Evolutionary conservation across 2,329 filamentous ascomycete genomes (phyloP).

Genomic region (Verticillium nonalfalfae): DNA sequence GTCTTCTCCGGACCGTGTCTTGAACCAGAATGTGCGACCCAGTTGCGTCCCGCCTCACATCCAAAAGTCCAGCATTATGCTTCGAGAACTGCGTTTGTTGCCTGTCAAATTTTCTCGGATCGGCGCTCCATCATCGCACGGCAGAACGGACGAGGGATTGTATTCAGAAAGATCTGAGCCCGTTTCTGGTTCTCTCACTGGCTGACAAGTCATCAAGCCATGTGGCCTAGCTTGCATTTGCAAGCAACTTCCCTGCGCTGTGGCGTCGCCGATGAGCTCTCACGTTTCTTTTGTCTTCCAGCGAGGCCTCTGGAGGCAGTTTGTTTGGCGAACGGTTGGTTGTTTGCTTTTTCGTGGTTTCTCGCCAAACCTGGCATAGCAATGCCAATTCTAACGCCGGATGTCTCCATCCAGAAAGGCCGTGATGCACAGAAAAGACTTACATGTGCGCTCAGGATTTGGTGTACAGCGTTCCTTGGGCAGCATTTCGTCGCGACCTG

Average conservation of each 20-base stretch:
- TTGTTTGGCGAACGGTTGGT: background rate
- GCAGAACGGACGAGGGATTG: background rate
- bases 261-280: background rate
- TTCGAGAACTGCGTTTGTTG: background rate
- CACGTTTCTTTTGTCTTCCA: background rate
- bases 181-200: background rate
- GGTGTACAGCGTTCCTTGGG: background rate
- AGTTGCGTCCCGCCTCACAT: too few species aligned
- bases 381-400: background rate
- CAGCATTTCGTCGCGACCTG: background rate
- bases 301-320: background rate
- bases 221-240: background rate
- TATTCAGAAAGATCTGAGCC: background rate
- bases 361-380: background rate
- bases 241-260: background rate
- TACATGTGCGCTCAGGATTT: too few species aligned
- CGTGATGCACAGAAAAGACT: too few species aligned
- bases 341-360: background rate
- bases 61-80: background rate
- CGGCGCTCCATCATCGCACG: background rate
- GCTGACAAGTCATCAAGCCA: background rate
- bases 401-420: background rate
- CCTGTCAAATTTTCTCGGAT: background rate
- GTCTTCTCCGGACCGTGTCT: too few species aligned
- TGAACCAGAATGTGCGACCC: too few species aligned